Base-by-base conservation (phyloP, 805 yeast genomes). In the Metschnikowia picachoensis region DNA sequence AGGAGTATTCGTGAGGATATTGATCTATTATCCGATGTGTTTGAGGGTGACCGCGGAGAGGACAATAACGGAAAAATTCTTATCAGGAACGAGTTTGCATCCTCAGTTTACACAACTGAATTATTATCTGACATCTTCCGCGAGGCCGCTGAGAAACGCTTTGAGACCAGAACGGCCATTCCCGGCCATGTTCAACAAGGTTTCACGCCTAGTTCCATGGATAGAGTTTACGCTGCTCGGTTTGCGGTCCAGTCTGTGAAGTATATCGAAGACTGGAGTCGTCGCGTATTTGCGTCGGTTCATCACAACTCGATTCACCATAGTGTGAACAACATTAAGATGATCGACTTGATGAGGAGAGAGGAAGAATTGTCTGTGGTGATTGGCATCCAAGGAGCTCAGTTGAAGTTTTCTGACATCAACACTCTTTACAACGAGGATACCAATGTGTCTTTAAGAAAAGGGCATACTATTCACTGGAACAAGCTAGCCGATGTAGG, bases 161-260 rank as follows among this genome's bases (percentile, higher is more conserved):
- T 87, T 63, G 97, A 91, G 59, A 85, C 94, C 14, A 84, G 95
- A 65, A 90, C 96, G 4, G 98, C 98, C 13, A 81, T 91, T 49
- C 99, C 99, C 27, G 99, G 99, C 29, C 98, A 92, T 63, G 94
- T 92, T 48, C 99, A 94, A 75, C 99, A 94, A 70, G 99, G 99
- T 64, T 94, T 91, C 49, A 79, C 82, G 44, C 99, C 99, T 41
- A 84, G 96, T 8, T 89, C 98, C 7, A 86, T 91, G 73, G 99
- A 94, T 65, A 82, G 98, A 66, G 83, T 90, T 33, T 78, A 84
- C 53, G 96, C 96, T 7, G 83, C 91, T 6, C 80, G 98, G 64
- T 85, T 85, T 65, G 96, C 96, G 3, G 85, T 92, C 56, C 85
- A 83, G 67, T 89, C 97, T 47, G 83, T 91, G 47, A 85, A 89